Evolutionary conservation across 1,284 basidiomycete species (phyloP).

Genomic region (Ceratobasidium papillatum): DNA sequence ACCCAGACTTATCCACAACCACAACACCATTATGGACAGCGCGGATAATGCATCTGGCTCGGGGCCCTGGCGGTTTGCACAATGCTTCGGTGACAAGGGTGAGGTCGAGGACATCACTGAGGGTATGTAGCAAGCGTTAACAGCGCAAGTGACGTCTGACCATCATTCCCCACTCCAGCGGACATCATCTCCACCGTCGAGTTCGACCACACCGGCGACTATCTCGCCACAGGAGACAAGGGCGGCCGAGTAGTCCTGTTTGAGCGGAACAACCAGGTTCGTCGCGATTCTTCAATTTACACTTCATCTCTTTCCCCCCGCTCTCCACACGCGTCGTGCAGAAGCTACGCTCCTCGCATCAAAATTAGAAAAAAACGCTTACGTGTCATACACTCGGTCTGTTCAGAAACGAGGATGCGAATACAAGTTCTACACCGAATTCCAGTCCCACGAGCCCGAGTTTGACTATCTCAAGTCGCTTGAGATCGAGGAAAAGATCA

Average conservation of each 20-base stretch:
- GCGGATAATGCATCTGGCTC: conserved; percentile 76
- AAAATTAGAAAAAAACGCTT: neutral
- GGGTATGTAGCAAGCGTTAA: conserved; percentile 61
- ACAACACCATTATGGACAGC: conserved; percentile 63
- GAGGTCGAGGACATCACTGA: conserved; percentile 99
- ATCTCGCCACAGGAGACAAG: conserved; percentile 99
- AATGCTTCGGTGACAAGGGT: conserved; percentile 99
- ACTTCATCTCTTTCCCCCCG: neutral
- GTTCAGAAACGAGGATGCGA: conserved; percentile 98
- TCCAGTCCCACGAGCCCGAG: conserved; percentile 99
- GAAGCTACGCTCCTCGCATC: neutral
- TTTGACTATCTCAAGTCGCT: conserved; percentile 99
- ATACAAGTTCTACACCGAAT: conserved; percentile 99
- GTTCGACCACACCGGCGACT: conserved; percentile 99
- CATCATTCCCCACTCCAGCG: conserved; percentile 61
- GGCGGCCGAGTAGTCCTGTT: conserved; percentile 98
- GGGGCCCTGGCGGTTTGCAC: conserved; percentile 97
- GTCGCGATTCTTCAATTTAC: conserved; percentile 51
- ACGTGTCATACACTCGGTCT: conserved; percentile 5
- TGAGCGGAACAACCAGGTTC: conserved; percentile 95
- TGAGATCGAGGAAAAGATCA: conserved; percentile 99
- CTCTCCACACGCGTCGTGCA: neutral
- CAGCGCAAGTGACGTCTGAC: conserved; percentile 46
- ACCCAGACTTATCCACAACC: conserved; percentile 42
- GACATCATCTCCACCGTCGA: conserved; percentile 99